Base-by-base conservation (phyloP, 352 stramenopile species). In the Phytopythium ostracodes region DNA sequence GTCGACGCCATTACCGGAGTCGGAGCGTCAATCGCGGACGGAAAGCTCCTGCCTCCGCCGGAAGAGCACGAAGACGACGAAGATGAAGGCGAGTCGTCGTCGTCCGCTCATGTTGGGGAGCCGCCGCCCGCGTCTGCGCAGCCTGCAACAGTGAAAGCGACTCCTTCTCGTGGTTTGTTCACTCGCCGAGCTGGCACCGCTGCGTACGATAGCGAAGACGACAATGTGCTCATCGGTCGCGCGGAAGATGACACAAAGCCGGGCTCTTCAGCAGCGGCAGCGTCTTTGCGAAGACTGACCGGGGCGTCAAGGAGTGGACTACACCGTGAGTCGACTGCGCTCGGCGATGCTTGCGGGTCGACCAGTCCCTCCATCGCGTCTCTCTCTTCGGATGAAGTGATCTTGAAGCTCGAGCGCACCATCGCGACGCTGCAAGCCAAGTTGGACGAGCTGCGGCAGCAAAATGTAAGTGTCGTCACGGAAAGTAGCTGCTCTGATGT, bases 361-460 rank as follows among this genome's bases (percentile, higher is more conserved):
- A 60, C 54, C 3, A 52, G 40, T 25, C 36, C 18, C 7, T 40
- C 38, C 0, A 17, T 25, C 22, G 54, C 54, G 6, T 25, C 40
- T 2, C 10, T 44, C 20, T 70, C 67, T 62, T 70, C 67, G 17
- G 72, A 57, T 22, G 68, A 81, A 56, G 56, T 59, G 18, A 64
- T 78, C 22, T 52, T 51, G 18, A 88, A 88, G 61, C 64, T 92
- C 20, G 80, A 92, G 55, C 75, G 64, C n/a, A 87, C 80, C 7
- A 76, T 88, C 38, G 68, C 64, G 25, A 73, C 73, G 20, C 68
- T 92, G 0, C 78, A 83, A 8, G 44, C 60, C 33, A 92, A 88
- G 62, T 56, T 89, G 8, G 80, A 92, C 66, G 80, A 89, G 59
- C 66, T 89, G 4, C 76, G 89, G 54, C 81, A 84, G 55, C 84